These are phyloP conservation scores for Botrytis deweyae DNA, from an alignment of 2,329 filamentous ascomycete species.

Conservation along the genomic window DNA sequence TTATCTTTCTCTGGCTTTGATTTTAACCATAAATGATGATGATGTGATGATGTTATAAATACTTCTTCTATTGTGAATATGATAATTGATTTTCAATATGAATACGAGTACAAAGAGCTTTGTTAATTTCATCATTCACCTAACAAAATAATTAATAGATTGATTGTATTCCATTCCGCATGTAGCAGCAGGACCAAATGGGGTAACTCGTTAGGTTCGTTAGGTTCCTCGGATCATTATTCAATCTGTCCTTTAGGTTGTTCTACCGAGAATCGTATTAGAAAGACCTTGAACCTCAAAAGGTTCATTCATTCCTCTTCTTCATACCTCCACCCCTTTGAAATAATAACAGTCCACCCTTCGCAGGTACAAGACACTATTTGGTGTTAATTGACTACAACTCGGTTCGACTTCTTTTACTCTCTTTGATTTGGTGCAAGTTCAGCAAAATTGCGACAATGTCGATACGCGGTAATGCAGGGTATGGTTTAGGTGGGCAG, in stretches of 20 bases:
- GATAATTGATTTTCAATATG: background rate
- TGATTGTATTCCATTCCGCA: background rate
- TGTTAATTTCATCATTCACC: background rate
- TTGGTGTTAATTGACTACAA: constrained; percentile 10
- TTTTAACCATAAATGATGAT: background rate
- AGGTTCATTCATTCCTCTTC: constrained; percentile 13
- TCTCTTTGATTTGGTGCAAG: constrained; percentile 30
- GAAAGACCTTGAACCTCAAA: constrained; percentile 12
- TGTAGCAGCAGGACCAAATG: constrained; percentile 5
- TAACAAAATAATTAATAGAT: background rate
- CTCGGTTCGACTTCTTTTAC: background rate
- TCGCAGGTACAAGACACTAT: background rate
- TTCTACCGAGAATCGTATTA: constrained; percentile 18
- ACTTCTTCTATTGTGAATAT: background rate
- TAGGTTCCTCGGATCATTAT: constrained; percentile 3
- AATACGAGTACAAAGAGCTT: background rate
- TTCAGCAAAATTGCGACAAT: constrained; percentile 43
- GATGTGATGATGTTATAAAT: background rate
- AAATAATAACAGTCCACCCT: background rate
- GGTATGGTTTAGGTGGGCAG: constrained; percentile 43
- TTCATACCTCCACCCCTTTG: constrained; percentile 9
- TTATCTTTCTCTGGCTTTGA: background rate
- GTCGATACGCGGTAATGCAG: constrained; percentile 56
- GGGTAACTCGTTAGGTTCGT: constrained; percentile 6
- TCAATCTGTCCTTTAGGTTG: constrained; percentile 11